Conservation (phyloP, 192 early-diverging fungal genomes). For the Umbelopsis isabellina region DNA sequence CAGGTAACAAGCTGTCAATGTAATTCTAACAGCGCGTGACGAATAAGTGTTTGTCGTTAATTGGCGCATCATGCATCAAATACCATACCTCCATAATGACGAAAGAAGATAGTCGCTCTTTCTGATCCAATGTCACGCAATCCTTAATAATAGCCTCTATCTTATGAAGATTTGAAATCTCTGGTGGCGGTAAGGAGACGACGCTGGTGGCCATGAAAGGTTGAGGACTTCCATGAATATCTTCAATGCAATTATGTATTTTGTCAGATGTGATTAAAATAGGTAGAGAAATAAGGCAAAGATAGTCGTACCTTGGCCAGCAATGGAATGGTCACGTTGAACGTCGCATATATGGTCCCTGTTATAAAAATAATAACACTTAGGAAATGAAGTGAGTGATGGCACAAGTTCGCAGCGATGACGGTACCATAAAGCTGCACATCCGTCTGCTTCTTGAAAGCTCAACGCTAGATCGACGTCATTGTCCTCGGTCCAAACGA, state of each 20-base stretch:
- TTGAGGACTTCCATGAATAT: conserved; percentile 45
- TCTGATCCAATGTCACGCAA: conserved; percentile 55
- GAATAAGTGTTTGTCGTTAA: neutral
- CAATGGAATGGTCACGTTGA: conserved; percentile 22
- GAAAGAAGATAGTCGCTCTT: conserved; percentile 64
- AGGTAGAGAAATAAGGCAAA: neutral
- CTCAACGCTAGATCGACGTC: conserved; percentile 87
- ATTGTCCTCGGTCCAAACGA: conserved; percentile 88
- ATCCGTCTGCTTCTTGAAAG: conserved; percentile 91
- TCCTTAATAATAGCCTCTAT: conserved; percentile 70
- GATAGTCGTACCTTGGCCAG: conserved; percentile 6
- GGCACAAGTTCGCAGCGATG: neutral
- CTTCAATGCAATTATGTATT: conserved; percentile 47
- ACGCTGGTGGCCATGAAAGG: conserved; percentile 43
- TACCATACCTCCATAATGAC: conserved; percentile 60
- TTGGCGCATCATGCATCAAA: neutral
- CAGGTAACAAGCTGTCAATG: conserved; percentile 68
- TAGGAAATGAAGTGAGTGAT: neutral
- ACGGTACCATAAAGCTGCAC: conserved; percentile 74
- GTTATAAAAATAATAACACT: neutral
- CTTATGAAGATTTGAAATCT: conserved; percentile 67
- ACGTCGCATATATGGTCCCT: conserved; percentile 29
- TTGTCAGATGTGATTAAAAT: conserved; percentile 35
- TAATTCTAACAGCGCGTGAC: conserved; percentile 56
- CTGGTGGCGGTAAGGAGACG: conserved; percentile 64